Conservation (phyloP, 2,329 filamentous ascomycete species). For the Hymenoscyphus linearis region DNA sequence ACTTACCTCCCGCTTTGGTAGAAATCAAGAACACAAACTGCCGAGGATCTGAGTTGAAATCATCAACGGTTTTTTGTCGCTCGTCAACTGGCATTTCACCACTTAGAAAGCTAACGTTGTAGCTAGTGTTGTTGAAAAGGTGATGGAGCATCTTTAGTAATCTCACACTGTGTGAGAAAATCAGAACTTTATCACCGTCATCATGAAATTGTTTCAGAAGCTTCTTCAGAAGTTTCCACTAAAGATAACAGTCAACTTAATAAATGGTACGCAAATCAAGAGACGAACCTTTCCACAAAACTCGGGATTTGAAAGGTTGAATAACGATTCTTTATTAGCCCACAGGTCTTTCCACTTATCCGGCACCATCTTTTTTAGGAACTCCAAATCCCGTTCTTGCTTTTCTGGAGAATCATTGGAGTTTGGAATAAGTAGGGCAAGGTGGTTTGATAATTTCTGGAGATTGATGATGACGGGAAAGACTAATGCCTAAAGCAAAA, state of each 20-base stretch:
- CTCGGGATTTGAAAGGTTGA: conserved; percentile 77
- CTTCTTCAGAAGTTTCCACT: conserved; percentile 83
- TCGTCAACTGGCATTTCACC: conserved; percentile 80
- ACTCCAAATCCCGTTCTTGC: conserved; percentile 70
- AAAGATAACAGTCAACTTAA: too few species aligned
- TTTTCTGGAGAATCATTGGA: conserved; percentile 61
- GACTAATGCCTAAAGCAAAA: conserved; percentile 53
- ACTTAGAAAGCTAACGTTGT: conserved; percentile 87
- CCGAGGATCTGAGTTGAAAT: conserved; percentile 81
- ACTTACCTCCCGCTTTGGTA: conserved; percentile 70
- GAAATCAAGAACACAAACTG: conserved; percentile 97
- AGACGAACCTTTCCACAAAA: conserved; percentile 74
- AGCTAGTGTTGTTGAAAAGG: conserved; percentile 81
- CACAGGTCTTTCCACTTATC: conserved; percentile 71
- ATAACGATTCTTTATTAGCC: conserved; percentile 67
- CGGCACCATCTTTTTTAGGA: conserved; percentile 70
- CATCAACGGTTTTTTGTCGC: conserved; percentile 74
- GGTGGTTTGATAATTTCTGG: conserved; percentile 86
- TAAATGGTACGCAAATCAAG: too few species aligned
- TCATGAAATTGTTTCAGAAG: conserved; percentile 84
- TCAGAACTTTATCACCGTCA: conserved; percentile 87
- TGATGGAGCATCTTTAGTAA: conserved; percentile 78
- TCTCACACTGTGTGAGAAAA: conserved; percentile 90
- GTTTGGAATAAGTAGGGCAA: conserved; percentile 77
- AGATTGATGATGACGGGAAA: conserved; percentile 80